Base-by-base conservation (phyloP, 1,284 basidiomycete genomes). In the Irpex lacteus region DNA sequence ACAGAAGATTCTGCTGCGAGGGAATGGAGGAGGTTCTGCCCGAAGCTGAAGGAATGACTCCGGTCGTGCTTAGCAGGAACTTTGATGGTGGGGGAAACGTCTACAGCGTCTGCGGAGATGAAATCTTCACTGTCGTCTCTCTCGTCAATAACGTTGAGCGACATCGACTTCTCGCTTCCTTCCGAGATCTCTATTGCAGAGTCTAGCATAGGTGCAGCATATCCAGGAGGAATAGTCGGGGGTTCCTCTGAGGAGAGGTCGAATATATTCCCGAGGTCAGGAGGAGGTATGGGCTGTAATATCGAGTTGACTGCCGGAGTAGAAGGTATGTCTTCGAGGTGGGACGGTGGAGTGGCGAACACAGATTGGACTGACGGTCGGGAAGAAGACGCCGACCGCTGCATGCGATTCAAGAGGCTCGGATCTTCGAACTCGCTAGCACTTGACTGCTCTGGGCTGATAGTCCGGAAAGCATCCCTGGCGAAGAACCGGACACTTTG, bases 401-500 rank as follows among this genome's bases (percentile, higher is more conserved):
- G 73, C 0, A 82, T 70, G 53, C 75, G 75, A 18, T 82, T 78
- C n/a, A 80, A 61, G 62, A 84, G 78, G 3, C 71, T 68, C 5
- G 67, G 60, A 36, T 72, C 71, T 15, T 73, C 73, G 13, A 70
- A 69, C 63, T 84, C 82, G 55, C 75, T 75, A n/a, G 81, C 80
- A 49, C 75, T 76, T 21, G 87, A 88, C 21, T 80, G 76, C 54
- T 90, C 85, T 9, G 88, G 87, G 60, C 81, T 89, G 67, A 88
- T 84, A 18, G 84, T 78, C 67, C 82, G 85, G 74, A 83, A 86
- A 8, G 84, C 85, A 64, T 90, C 84, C 26, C 85, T 80, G n/a
- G 86, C 83, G 73, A 89, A 89, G 76, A 90, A 91, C 6, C 88
- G 86, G 21, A 90, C 89, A 69, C 85, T 90, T 71, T 87, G 86